Conservation (phyloP, 2,329 filamentous ascomycete species). For the Drechmeria coniospora region DNA sequence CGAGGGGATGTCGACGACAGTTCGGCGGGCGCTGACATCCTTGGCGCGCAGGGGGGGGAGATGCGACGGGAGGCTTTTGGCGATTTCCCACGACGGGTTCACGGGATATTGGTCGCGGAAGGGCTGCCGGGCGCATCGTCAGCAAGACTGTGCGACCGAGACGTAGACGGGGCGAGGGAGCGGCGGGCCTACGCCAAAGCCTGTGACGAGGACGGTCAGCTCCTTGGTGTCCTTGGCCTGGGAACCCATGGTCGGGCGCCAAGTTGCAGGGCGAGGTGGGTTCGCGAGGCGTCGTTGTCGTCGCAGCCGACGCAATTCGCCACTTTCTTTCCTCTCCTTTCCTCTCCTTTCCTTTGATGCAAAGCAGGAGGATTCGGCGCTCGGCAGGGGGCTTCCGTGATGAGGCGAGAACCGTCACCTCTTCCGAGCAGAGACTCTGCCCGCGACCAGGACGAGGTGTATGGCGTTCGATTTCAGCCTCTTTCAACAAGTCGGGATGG, state of each 20-base stretch:
- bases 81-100: slow-evolving; percentile 74
- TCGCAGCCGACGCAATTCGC: too few relatives aligned
- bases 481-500: too few relatives aligned
- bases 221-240: slow-evolving; percentile 26
- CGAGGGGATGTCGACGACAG: slow-evolving; percentile 19
- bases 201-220: slow-evolving; percentile 43
- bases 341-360: too few relatives aligned
- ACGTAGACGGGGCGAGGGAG: slow-evolving; percentile 1
- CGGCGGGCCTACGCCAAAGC: slow-evolving; percentile 39
- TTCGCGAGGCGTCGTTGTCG: too few relatives aligned
- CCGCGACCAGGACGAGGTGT: too few relatives aligned
- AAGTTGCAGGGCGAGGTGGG: too few relatives aligned
- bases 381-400: too few relatives aligned
- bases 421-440: too few relatives aligned
- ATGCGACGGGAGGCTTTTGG: slow-evolving; percentile 47
- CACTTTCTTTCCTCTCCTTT: too few relatives aligned
- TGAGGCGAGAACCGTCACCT: too few relatives aligned
- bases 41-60: slow-evolving; percentile 37
- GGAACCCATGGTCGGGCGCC: slow-evolving; percentile 17
- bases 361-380: too few relatives aligned
- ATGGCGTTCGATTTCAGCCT: too few relatives aligned
- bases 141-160: slow-evolving; percentile 6
- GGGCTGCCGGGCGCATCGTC: slow-evolving; percentile 38
- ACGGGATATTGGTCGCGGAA: slow-evolving; percentile 56
- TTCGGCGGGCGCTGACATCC: slow-evolving; percentile 15